phyloP scores from a whole-genome alignment of 192 early-diverging fungal genomes.

The Pecoramyces ruminantium region DNA sequence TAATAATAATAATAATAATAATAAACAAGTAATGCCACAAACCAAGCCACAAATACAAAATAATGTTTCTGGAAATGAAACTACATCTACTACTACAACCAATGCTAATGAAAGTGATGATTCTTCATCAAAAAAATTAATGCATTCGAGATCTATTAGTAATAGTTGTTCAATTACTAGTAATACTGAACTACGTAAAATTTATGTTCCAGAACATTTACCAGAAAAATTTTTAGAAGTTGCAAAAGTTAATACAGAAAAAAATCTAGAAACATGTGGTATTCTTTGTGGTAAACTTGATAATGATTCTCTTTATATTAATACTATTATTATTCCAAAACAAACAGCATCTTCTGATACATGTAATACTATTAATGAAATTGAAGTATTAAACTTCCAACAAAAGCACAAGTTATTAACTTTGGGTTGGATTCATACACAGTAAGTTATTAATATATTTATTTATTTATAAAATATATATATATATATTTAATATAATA shows the following conservation, averaged over 20 bases:
- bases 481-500: too few relatives aligned
- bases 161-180: background rate
- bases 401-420: slow-evolving; percentile 57
- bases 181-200: slow-evolving; percentile 25
- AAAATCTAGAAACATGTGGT: slow-evolving; percentile 78
- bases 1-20: too few relatives aligned
- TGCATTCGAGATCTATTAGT: background rate
- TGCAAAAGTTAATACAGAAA: slow-evolving; percentile 48
- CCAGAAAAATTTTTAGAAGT: slow-evolving; percentile 51
- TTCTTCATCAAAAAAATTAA: background rate
- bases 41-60: too few relatives aligned
- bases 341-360: slow-evolving; percentile 75
- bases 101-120: too few relatives aligned
- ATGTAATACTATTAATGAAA: slow-evolving; percentile 65
- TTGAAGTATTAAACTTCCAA: slow-evolving; percentile 64
- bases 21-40: too few relatives aligned
- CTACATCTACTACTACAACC: too few relatives aligned
- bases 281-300: slow-evolving; percentile 59
- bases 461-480: too few relatives aligned
- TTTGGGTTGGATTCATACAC: slow-evolving; percentile 71
- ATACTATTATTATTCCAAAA: slow-evolving; percentile 73
- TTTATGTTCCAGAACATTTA: slow-evolving; percentile 50
- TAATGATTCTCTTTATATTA: slow-evolving; percentile 39
- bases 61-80: too few relatives aligned
- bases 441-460: background rate